phyloP scores from a whole-genome alignment of 2,329 filamentous ascomycete species.

The Eutypella sp. region DNA sequence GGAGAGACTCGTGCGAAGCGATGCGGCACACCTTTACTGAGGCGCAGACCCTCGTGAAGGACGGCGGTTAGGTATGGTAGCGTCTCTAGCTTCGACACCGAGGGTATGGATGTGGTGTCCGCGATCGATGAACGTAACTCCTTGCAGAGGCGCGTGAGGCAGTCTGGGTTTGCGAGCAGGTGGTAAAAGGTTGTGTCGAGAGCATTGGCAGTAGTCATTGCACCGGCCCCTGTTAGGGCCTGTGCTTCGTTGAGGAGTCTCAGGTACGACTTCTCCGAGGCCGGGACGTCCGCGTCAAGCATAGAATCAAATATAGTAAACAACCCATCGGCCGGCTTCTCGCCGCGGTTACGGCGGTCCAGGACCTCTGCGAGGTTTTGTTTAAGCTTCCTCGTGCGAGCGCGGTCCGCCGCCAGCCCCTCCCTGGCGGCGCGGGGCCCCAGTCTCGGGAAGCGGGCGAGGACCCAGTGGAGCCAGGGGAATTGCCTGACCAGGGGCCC shows the following conservation, averaged over 20 bases:
- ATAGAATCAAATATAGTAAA: conserved; percentile 21
- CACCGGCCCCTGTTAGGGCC: conserved; percentile 7
- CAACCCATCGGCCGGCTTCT: conserved; percentile 9
- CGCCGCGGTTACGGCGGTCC: background rate
- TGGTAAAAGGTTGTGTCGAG: conserved; percentile 10
- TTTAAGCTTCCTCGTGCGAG: background rate
- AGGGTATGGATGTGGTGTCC: conserved; percentile 1
- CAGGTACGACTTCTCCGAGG: conserved; percentile 10
- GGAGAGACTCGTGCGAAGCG: conserved; percentile 26
- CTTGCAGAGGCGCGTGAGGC: conserved; percentile 1
- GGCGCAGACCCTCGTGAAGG: conserved; percentile 29
- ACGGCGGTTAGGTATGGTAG: conserved; percentile 29
- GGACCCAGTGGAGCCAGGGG: conserved; percentile 1
- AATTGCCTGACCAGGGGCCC: background rate
- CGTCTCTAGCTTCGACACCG: conserved; percentile 18
- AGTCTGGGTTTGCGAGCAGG: conserved; percentile 9
- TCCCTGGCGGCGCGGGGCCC: background rate
- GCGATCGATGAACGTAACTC: conserved; percentile 6
- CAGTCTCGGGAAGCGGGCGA: background rate
- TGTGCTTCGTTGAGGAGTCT: conserved; percentile 12
- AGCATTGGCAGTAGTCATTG: conserved; percentile 10
- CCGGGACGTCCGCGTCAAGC: conserved; percentile 7
- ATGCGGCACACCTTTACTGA: conserved; percentile 31
- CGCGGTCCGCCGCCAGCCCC: background rate
- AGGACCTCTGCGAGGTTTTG: background rate